phyloP scores from a whole-genome alignment of 352 stramenopile species.

The Phytopythium chamaehyphon region DNA sequence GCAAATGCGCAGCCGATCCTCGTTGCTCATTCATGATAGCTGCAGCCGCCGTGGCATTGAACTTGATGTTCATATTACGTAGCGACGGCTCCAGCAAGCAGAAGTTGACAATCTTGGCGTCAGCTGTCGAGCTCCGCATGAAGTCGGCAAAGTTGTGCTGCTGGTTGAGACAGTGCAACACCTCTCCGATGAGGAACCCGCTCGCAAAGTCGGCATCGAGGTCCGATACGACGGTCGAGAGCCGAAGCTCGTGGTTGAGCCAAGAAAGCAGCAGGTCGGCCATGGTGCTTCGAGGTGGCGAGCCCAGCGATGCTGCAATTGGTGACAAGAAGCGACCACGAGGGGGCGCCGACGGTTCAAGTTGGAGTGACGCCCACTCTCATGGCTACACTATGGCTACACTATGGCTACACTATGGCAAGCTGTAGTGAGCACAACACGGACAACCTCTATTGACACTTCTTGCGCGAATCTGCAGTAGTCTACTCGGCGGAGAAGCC shows the following conservation, averaged over 20 bases:
- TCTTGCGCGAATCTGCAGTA: neutral
- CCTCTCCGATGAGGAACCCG: conserved; percentile 82
- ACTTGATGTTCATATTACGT: conserved; percentile 62
- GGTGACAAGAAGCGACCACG: too few species aligned
- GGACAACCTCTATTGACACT: neutral
- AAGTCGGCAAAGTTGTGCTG: conserved; percentile 87
- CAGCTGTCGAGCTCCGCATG: conserved; percentile 53
- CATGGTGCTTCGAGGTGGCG: conserved; percentile 25
- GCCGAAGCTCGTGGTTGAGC: conserved; percentile 80
- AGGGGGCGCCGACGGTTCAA: conserved; percentile 2
- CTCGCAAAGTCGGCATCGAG: conserved; percentile 79
- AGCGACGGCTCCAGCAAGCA: conserved; percentile 80
- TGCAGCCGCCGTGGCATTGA: conserved; percentile 70
- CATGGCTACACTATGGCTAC: too few species aligned
- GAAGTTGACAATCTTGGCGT: conserved; percentile 89
- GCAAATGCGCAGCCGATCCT: conserved; percentile 55
- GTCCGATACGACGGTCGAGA: conserved; percentile 57
- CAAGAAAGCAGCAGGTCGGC: conserved; percentile 72
- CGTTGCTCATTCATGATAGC: conserved; percentile 79
- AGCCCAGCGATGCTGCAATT: neutral
- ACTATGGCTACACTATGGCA: too few species aligned
- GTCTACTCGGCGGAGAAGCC: conserved; percentile 18
- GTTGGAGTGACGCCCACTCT: conserved; percentile 6
- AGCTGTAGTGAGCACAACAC: too few species aligned
- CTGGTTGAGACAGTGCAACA: conserved; percentile 85